Conservation (phyloP, 208 protist genomes). For the Acanthamoeba culbertsoni region DNA sequence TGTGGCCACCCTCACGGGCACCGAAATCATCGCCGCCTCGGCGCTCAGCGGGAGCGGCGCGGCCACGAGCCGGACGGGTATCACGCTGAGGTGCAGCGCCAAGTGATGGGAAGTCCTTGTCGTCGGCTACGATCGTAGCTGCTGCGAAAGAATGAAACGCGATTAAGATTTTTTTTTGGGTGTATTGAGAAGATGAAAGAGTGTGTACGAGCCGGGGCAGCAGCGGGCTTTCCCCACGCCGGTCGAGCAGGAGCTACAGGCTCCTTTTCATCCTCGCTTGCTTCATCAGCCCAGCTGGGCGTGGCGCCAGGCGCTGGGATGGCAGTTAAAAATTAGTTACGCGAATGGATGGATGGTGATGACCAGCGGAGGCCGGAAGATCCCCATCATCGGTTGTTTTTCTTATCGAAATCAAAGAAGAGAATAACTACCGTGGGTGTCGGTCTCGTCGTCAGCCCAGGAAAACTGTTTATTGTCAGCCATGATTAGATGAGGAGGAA, state of each 20-base stretch:
- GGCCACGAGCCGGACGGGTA: neutral
- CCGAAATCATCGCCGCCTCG: neutral
- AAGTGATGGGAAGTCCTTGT: neutral
- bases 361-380: no score
- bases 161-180: neutral
- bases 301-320: no score
- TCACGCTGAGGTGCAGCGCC: neutral
- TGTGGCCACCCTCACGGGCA: neutral
- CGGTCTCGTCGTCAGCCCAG: neutral
- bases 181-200: neutral
- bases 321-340: neutral
- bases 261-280: neutral
- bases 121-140: neutral
- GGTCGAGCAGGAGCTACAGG: neutral
- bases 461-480: neutral
- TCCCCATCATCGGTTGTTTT: no score
- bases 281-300: neutral
- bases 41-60: neutral
- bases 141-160: neutral
- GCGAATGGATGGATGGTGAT: no score
- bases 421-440: neutral
- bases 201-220: neutral
- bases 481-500: neutral
- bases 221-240: constrained; percentile 2
- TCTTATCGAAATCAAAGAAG: no score